Base-by-base conservation (phyloP, 495 filamentous ascomycete genomes). In the Opeltia flavorubescens region DNA sequence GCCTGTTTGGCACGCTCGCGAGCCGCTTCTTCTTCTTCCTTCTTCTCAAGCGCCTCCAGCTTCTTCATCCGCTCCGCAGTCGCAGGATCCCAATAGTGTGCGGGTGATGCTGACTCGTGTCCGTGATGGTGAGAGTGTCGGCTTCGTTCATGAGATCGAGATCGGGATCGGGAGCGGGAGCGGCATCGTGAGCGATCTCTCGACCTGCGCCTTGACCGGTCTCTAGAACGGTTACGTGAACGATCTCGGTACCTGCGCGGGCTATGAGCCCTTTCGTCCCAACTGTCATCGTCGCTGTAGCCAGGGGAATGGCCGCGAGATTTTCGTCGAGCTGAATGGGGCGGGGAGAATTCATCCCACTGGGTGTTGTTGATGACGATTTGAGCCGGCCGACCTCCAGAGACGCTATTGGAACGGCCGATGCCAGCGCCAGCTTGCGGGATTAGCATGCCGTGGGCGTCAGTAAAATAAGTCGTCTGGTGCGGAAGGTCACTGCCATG, bases 301-400 rank as follows among this genome's bases (percentile, higher is more conserved):
- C 24, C 20, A 27, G 41, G 26, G 2, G 43, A 48, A 36, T 51
- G 55, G 44, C 44, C 35, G 20, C 44, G 48, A 20, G 47, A 50
- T 18, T 47, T 49, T 11, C 47, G 44, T 20, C 49, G 47, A 33
- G 43, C 44, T 18, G 36, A 24, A 24, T 47, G 52, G n/a, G 27
- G 25, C n/a, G 48, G 41, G 5, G 50, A 51, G 33, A 30, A 50
- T 13, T 50, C 47, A 6, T 55, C 55, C 20, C n/a, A 47, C 9
- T 51, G n/a, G 18, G 38, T 49, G 35, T 58, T 53, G 35, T 53
- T 48, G 29, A 58, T 58, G 11, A 55, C 41, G 24, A 58, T 45
- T n/a, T 52, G 54, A 3, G 50, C 45, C 15, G 55, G 47, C 17
- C 52, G 52, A 20, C 43, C 25, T 4, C 20, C 35, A 26, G 55